Percentiles rank a stretch among this genome's conserved stretches.
phyloP scores from a whole-genome alignment of 257 asterid species.

The Haberlea rhodopensis region DNA sequence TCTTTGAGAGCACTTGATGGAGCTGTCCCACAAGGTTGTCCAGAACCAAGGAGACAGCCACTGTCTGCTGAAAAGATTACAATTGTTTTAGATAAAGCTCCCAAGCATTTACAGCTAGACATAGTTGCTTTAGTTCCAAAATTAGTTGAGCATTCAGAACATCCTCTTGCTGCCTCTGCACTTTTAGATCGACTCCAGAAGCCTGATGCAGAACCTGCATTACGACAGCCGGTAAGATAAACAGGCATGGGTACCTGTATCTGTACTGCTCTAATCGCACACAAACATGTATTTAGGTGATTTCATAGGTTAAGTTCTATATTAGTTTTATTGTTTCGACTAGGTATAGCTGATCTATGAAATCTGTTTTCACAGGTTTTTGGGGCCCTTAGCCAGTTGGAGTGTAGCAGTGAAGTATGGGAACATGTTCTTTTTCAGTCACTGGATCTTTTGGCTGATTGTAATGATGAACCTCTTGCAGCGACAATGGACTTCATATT shows the following conservation, averaged over 20 bases:
- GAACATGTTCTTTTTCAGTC: slow-evolving; percentile 81
- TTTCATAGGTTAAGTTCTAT: no score
- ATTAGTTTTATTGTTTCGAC: slow-evolving; percentile 9
- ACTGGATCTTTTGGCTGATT: slow-evolving; percentile 71
- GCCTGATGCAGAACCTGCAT: slow-evolving; percentile 84
- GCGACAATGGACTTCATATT: slow-evolving; percentile 83
- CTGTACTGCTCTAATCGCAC: slow-evolving; percentile 21
- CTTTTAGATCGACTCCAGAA: slow-evolving; percentile 84
- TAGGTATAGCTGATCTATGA: slow-evolving; percentile 21
- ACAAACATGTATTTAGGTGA: no score
- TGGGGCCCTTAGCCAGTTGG: slow-evolving; percentile 93
- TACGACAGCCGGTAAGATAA: slow-evolving; percentile 77
- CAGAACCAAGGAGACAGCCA: slow-evolving; percentile 96
- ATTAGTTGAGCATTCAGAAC: slow-evolving; percentile 93
- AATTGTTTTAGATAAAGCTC: slow-evolving; percentile 93
- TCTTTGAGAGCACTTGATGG: slow-evolving; percentile 98
- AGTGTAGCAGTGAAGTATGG: slow-evolving; percentile 93
- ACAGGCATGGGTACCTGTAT: not conserved
- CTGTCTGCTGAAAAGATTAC: slow-evolving; percentile 93
- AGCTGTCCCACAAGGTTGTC: slow-evolving; percentile 96
- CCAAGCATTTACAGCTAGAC: slow-evolving; percentile 88
- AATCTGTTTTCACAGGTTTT: slow-evolving; percentile 60
- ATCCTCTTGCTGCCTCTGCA: slow-evolving; percentile 91
- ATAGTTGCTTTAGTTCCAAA: slow-evolving; percentile 89
- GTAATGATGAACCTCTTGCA: slow-evolving; percentile 86